These are phyloP conservation scores for Arxiozyma bovina DNA, from an alignment of 1,139 yeast genomes.

Conservation along the genomic window DNA sequence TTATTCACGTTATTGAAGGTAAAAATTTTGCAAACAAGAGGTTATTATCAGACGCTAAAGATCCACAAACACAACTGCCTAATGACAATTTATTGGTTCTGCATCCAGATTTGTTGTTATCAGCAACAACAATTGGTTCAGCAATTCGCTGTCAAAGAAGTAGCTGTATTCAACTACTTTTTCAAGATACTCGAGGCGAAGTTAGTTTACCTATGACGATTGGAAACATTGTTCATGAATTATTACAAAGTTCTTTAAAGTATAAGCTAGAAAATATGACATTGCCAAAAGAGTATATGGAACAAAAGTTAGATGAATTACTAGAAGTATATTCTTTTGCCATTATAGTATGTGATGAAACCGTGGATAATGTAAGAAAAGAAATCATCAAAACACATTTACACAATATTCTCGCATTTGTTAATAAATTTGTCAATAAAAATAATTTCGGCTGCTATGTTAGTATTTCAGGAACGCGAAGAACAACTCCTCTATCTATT, in stretches of 20 bases:
- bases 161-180: slow-evolving; percentile 50
- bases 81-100: slow-evolving; percentile 56
- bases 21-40: slow-evolving; percentile 33
- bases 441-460: slow-evolving; percentile 23
- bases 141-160: slow-evolving; percentile 66
- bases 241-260: slow-evolving; percentile 62
- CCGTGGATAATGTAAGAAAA: slow-evolving; percentile 38
- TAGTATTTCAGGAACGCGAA: slow-evolving; percentile 36
- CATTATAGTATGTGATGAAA: slow-evolving; percentile 50
- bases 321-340: slow-evolving; percentile 39
- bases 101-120: slow-evolving; percentile 73
- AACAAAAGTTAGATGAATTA: slow-evolving; percentile 38
- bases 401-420: slow-evolving; percentile 59
- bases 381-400: slow-evolving; percentile 43
- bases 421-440: slow-evolving; percentile 35
- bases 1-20: slow-evolving; percentile 50
- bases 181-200: slow-evolving; percentile 45
- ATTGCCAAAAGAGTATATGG: slow-evolving; percentile 37
- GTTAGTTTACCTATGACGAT: slow-evolving; percentile 53
- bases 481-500: slow-evolving; percentile 42
- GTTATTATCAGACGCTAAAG: slow-evolving; percentile 25
- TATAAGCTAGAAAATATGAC: slow-evolving; percentile 31
- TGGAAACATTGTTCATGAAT: slow-evolving; percentile 72
- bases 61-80: slow-evolving; percentile 43
- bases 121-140: slow-evolving; percentile 77